Conservation (phyloP, 1,284 basidiomycete species). For the Macrocystidia cucumis region DNA sequence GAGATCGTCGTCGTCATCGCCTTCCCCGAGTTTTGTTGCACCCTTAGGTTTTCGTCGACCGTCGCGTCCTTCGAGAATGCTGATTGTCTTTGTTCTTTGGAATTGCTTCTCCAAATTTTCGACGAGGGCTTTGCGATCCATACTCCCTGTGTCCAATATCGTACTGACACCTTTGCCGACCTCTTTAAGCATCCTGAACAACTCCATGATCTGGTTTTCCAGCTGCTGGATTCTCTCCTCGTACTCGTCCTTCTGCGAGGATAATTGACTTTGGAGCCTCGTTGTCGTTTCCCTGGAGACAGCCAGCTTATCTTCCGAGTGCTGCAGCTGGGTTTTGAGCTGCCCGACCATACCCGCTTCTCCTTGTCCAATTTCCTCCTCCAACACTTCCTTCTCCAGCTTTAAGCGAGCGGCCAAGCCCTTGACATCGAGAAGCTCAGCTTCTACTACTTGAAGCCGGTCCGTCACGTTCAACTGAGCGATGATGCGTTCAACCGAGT, state of each 20-base stretch:
- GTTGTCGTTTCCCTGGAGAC: constrained; percentile 75
- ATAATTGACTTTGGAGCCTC: constrained; percentile 72
- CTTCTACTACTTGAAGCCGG: constrained; percentile 70
- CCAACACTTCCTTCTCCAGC: constrained; percentile 68
- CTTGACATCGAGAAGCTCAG: constrained; percentile 70
- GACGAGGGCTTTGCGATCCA: constrained; percentile 80
- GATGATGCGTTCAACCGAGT: constrained; percentile 86
- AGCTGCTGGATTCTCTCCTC: constrained; percentile 86
- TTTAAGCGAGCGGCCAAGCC: constrained; percentile 57
- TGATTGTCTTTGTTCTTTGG: constrained; percentile 81
- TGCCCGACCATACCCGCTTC: constrained; percentile 80
- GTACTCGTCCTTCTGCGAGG: constrained; percentile 75
- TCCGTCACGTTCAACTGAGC: constrained; percentile 92
- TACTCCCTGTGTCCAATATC: constrained; percentile 56
- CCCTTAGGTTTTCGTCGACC: constrained; percentile 21
- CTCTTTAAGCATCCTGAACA: constrained; percentile 90
- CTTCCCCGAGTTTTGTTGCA: constrained; percentile 20
- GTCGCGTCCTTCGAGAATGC: constrained; percentile 73
- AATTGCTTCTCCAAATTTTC: constrained; percentile 77
- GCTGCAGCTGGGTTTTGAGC: constrained; percentile 68
- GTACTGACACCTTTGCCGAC: constrained; percentile 72
- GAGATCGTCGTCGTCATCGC: constrained; percentile 35
- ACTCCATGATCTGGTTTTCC: constrained; percentile 88
- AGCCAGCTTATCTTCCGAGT: constrained; percentile 75
- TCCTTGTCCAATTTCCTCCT: constrained; percentile 76